These are phyloP conservation scores for Diaporthe sp. DNA, from an alignment of 2,329 filamentous ascomycete genomes.

Conservation along the genomic window DNA sequence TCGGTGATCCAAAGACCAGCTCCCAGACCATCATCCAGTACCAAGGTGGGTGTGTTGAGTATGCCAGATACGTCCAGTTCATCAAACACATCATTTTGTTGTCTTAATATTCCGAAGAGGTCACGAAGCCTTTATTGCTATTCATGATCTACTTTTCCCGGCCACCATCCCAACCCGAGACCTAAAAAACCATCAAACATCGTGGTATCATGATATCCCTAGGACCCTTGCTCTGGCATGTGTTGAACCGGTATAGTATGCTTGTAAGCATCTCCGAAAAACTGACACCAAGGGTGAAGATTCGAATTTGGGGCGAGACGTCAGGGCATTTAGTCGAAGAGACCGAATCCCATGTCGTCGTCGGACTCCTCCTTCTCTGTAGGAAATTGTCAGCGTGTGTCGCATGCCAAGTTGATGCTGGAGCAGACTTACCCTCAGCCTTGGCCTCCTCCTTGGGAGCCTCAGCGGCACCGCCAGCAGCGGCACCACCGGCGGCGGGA, in stretches of 20 bases:
- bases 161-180: slow-evolving; percentile 29
- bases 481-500: slow-evolving; percentile 76
- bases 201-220: slow-evolving; percentile 36
- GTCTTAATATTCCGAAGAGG: slow-evolving; percentile 1
- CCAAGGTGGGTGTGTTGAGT: no score
- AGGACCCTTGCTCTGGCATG: slow-evolving; percentile 48
- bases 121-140: slow-evolving; percentile 34
- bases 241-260: slow-evolving; percentile 47
- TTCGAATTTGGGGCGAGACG: slow-evolving; percentile 6
- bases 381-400: slow-evolving; percentile 46
- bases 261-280: slow-evolving; percentile 35
- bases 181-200: slow-evolving; percentile 28
- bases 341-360: slow-evolving; percentile 84
- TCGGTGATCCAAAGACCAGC: not conserved
- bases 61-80: not conserved
- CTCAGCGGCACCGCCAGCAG: slow-evolving; percentile 75
- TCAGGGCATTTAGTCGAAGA: slow-evolving; percentile 74
- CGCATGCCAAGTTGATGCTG: not conserved
- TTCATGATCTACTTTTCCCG: slow-evolving; percentile 37
- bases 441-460: slow-evolving; percentile 75
- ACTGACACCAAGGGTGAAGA: slow-evolving; percentile 13
- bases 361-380: slow-evolving; percentile 78
- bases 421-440: slow-evolving; percentile 80
- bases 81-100: not conserved
- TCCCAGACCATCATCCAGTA: not conserved